Evolutionary conservation across 1,139 yeast species (phyloP), one percentile per base, ranked within the genome.

Genomic region (Yarrowia galli): DNA sequence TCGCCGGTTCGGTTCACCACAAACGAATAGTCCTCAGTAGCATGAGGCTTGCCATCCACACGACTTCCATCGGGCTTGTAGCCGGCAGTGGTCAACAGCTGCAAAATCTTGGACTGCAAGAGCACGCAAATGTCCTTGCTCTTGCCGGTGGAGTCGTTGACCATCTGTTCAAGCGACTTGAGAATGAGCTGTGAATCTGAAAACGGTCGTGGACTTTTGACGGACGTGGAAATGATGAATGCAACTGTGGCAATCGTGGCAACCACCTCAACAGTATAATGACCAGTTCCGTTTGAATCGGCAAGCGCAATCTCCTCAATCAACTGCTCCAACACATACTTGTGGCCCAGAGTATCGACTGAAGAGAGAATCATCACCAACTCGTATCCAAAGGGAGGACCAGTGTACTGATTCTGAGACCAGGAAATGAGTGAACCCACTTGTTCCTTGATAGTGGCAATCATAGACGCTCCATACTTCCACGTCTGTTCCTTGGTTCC

Each of bases 361-460:
- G 72, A 84, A 78, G 76, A 83, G 81, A 77, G 87, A 85, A 73
- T 85, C 81, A 71, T 84, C 78, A 84, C 89, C 85, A 75, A 90
- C 23, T 69, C 70, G 69, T 73, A 75, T 18, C 71, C 72, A 36
- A 46, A 61, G 0, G 77, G 76, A 3, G 76, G 76, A 5, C 75
- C 74, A 7, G 71, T 64, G 48, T 68, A 68, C 63, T 71, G 71
- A 46, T 72, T 72, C 54, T 74, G 73, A 9, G 70, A 71, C 78
- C 78, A 75, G 20, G 71, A 70, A 8, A 72, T 71, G 12, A 75
- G 71, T 9, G 69, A 65, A 35, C 69, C 68, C 22, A 74, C 67
- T 36, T 73, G 75, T 18, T 75, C 76, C 35, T 70, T 72, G 58
- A 74, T 71, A 8, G 73, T 67, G 15, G 45, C 43, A 23, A 36